Evolutionary conservation across 805 yeast genomes (phyloP).

Genomic region (Ogataea pilisensis): DNA sequence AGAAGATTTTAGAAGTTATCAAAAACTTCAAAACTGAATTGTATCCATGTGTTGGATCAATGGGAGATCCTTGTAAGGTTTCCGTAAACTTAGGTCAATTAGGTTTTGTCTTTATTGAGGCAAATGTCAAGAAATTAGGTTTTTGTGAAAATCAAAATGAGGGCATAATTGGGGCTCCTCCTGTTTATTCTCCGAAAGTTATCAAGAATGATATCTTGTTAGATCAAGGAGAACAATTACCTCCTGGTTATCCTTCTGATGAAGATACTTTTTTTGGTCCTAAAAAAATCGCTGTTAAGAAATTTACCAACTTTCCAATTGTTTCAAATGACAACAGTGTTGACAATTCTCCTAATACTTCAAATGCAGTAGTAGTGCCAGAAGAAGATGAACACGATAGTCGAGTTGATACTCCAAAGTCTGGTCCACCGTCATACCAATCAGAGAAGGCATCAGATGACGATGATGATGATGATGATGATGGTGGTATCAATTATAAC

Average conservation of each 20-base stretch:
- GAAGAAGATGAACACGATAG: not conserved
- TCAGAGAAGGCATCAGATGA: not conserved
- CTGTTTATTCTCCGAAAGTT: constrained; percentile 28
- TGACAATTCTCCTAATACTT: not conserved
- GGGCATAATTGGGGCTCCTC: constrained; percentile 38
- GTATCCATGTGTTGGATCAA: constrained; percentile 53
- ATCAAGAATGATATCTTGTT: constrained; percentile 47
- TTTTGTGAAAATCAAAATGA: constrained; percentile 47
- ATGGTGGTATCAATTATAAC: not conserved
- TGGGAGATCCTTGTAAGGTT: constrained; percentile 44
- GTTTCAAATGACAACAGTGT: no score
- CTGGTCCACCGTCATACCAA: not conserved
- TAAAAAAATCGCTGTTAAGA: constrained; percentile 13
- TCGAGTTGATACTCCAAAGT: not conserved
- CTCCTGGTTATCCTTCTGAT: constrained; percentile 64
- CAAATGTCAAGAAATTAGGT: constrained; percentile 61
- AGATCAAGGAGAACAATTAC: constrained; percentile 69
- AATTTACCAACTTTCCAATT: no score
- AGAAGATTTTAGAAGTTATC: constrained; percentile 46
- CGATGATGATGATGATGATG: not conserved
- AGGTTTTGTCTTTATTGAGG: constrained; percentile 89
- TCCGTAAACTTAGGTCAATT: constrained; percentile 75
- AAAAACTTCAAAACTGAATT: constrained; percentile 45
- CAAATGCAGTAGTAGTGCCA: no score
- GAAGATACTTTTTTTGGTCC: constrained; percentile 62